A percentile compares a stretch with the other conserved stretches of the same genome.
Conservation (phyloP, 768 basidiomycete genomes). For the Pulveroboletus sp. region DNA sequence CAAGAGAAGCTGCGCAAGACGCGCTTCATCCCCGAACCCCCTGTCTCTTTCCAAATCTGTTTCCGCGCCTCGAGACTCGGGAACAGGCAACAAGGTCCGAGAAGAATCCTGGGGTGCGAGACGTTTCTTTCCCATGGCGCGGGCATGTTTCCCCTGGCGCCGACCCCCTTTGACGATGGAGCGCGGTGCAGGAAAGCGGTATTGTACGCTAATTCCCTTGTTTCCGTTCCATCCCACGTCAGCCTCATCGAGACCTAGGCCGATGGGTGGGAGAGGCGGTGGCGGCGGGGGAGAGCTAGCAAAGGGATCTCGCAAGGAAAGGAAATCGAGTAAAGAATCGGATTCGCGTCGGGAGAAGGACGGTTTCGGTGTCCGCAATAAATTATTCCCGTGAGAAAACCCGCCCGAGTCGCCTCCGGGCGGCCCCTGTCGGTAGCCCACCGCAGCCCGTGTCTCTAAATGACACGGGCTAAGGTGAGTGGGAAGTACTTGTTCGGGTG, state of each 20-base stretch:
- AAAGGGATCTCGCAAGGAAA: slow-evolving; percentile 33
- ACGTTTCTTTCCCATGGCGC: slow-evolving; percentile 16
- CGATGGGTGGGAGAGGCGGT: slow-evolving; percentile 27
- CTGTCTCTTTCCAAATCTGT: slow-evolving; percentile 15
- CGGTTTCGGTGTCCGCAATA: slow-evolving; percentile 13
- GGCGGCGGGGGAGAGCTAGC: slow-evolving; percentile 33
- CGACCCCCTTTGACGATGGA: slow-evolving; percentile 25
- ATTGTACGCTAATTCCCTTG: slow-evolving; percentile 26
- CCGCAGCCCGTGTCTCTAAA: slow-evolving; percentile 7
- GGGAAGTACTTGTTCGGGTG: slow-evolving; percentile 21
- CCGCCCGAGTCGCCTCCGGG: not conserved
- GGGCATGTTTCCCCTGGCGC: slow-evolving; percentile 16
- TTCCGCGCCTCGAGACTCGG: slow-evolving; percentile 15
- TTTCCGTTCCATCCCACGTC: slow-evolving; percentile 26
- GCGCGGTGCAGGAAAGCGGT: slow-evolving; percentile 33
- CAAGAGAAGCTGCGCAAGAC: slow-evolving; percentile 29
- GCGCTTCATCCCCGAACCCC: slow-evolving; percentile 27
- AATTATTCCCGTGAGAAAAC: slow-evolving; percentile 1
- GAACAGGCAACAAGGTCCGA: slow-evolving; percentile 24
- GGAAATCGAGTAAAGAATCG: slow-evolving; percentile 31
- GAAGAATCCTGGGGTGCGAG: slow-evolving; percentile 28
- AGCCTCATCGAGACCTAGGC: slow-evolving; percentile 27
- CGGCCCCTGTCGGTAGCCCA: not conserved
- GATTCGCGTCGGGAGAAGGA: slow-evolving; percentile 20
- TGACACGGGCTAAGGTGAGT: not conserved